phyloP scores from a whole-genome alignment of 192 early-diverging fungal species.

The Umbelopsis vinacea region DNA sequence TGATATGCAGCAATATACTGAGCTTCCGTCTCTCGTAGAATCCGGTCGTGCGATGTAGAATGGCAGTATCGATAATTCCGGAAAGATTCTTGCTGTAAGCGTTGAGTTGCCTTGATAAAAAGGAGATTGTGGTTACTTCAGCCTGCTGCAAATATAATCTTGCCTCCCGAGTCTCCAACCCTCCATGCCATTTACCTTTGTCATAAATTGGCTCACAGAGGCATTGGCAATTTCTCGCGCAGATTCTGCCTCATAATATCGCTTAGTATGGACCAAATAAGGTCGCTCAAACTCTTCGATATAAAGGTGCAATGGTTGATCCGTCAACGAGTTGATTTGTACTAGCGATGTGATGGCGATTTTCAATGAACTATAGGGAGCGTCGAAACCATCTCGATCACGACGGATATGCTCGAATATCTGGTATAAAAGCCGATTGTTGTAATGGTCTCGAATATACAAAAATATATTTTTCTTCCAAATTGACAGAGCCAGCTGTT shows the following conservation, averaged over 20 bases:
- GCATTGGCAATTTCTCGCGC: constrained; percentile 54
- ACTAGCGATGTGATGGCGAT: constrained; percentile 64
- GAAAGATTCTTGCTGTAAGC: constrained; percentile 65
- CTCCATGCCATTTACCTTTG: constrained; percentile 39
- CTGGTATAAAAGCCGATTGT: constrained; percentile 69
- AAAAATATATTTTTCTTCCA: constrained; percentile 74
- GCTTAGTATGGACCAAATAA: constrained; percentile 66
- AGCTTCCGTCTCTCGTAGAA: constrained; percentile 72
- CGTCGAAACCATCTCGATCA: constrained; percentile 70
- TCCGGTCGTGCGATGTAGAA: constrained; percentile 66
- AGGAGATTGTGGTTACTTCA: no score
- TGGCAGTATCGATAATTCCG: constrained; percentile 68
- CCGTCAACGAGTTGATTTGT: constrained; percentile 62
- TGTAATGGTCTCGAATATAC: constrained; percentile 57
- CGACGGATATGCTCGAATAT: constrained; percentile 69
- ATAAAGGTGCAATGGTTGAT: constrained; percentile 72
- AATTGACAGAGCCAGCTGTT: constrained; percentile 68
- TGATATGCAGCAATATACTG: constrained; percentile 77
- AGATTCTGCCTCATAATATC: constrained; percentile 75
- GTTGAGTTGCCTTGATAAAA: constrained; percentile 28
- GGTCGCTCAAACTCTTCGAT: constrained; percentile 79
- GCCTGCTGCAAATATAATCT: constrained; percentile 38
- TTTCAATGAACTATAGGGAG: constrained; percentile 55
- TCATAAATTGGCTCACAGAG: constrained; percentile 75
- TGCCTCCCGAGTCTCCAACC: background rate